A percentile compares a stretch with the other conserved stretches of the same genome.
phyloP scores from a whole-genome alignment of 192 early-diverging fungal species.

The Linderina pennispora region DNA sequence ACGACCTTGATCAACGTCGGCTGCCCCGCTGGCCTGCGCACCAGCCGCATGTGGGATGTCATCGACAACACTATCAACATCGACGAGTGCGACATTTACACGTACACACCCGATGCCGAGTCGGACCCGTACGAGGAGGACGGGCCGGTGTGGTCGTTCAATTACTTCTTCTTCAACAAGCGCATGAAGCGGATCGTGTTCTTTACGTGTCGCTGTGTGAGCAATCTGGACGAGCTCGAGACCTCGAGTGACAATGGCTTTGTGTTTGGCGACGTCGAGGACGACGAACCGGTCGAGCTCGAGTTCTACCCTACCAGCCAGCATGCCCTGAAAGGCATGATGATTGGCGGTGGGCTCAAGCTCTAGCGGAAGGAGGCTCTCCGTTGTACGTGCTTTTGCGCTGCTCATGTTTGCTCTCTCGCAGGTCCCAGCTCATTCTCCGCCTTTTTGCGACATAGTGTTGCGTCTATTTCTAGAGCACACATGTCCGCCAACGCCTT shows the following conservation, averaged over 20 bases:
- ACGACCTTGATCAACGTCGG: slow-evolving; percentile 79
- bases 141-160: slow-evolving; percentile 87
- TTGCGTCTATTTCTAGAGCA: slow-evolving; percentile 1
- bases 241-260: slow-evolving; percentile 40
- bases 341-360: slow-evolving; percentile 20
- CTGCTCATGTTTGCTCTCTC: not conserved
- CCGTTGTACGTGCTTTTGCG: too few species aligned
- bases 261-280: slow-evolving; percentile 30
- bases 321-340: slow-evolving; percentile 29
- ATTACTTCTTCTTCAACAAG: slow-evolving; percentile 96
- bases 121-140: slow-evolving; percentile 90
- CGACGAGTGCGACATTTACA: slow-evolving; percentile 85
- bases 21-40: slow-evolving; percentile 31
- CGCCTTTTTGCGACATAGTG: not conserved
- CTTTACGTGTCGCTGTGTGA: slow-evolving; percentile 84
- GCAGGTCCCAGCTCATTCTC: slow-evolving; percentile 1
- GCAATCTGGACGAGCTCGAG: slow-evolving; percentile 54
- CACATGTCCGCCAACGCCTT: not conserved
- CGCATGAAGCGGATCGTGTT: slow-evolving; percentile 89
- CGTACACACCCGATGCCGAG: slow-evolving; percentile 81
- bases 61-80: slow-evolving; percentile 81
- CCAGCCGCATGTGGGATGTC: slow-evolving; percentile 72
- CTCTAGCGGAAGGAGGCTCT: too few species aligned
- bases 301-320: slow-evolving; percentile 33
- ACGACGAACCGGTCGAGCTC: slow-evolving; percentile 28